Evolutionary conservation across 805 yeast genomes (phyloP).

Genomic region (Metschnikowia kofuensis): DNA sequence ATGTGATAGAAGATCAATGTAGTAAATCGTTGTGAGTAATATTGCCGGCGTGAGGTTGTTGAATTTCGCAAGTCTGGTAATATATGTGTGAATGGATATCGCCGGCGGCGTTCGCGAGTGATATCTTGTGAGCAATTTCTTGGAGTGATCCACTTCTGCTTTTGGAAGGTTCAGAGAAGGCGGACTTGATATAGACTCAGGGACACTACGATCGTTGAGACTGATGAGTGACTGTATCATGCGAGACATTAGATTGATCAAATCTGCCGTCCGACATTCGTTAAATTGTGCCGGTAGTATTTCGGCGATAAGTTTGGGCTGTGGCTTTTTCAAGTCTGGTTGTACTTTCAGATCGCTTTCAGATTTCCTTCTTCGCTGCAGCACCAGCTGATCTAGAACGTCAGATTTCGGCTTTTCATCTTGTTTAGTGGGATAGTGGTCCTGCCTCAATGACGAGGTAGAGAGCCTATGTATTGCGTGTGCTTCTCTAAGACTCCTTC

Average conservation of each 20-base stretch:
- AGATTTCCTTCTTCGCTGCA: slow-evolving; percentile 10
- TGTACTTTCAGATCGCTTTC: slow-evolving; percentile 4
- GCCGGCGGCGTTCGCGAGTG: slow-evolving; percentile 92
- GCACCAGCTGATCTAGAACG: not conserved
- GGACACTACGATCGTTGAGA: slow-evolving; percentile 64
- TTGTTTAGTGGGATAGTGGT: not conserved
- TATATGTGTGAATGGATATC: slow-evolving; percentile 74
- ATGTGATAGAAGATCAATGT: slow-evolving; percentile 79
- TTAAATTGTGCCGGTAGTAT: slow-evolving; percentile 52
- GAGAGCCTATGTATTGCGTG: not conserved
- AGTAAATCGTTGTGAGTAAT: slow-evolving; percentile 77
- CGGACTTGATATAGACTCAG: slow-evolving; percentile 30
- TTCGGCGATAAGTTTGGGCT: slow-evolving; percentile 13
- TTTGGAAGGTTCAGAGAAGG: slow-evolving; percentile 15
- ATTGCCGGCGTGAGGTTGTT: slow-evolving; percentile 85
- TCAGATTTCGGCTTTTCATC: slow-evolving; percentile 1
- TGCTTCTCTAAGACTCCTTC: not conserved
- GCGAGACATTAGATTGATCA: slow-evolving; percentile 69
- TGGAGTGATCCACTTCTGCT: slow-evolving; percentile 21
- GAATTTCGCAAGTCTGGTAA: slow-evolving; percentile 69
- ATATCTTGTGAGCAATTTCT: slow-evolving; percentile 65
- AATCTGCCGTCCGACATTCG: slow-evolving; percentile 65
- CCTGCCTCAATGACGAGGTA: slow-evolving; percentile 6
- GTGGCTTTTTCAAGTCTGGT: slow-evolving; percentile 13
- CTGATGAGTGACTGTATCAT: slow-evolving; percentile 75